Evolutionary conservation across 2,329 filamentous ascomycete genomes (phyloP).

Genomic region (Cytospora piceae): DNA sequence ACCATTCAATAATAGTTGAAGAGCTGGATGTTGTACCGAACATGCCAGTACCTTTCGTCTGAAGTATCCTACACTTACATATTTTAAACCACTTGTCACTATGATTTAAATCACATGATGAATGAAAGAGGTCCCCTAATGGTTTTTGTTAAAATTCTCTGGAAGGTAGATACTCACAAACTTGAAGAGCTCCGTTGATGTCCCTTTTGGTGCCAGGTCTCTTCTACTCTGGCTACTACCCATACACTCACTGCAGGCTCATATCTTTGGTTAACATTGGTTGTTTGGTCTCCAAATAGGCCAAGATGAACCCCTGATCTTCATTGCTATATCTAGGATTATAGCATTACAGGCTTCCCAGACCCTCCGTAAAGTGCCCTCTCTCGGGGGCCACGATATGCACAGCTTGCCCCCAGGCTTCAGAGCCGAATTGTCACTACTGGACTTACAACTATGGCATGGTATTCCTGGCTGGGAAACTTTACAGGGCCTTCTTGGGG

Average conservation of each 20-base stretch:
- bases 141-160: neutral
- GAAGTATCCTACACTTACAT: neutral
- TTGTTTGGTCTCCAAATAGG: too few relatives aligned
- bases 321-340: neutral
- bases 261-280: too few relatives aligned
- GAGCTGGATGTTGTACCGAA: neutral
- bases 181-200: neutral
- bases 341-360: too few relatives aligned
- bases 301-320: too few relatives aligned
- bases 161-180: neutral
- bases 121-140: neutral
- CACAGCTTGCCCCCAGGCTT: neutral
- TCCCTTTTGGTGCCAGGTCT: neutral
- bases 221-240: neutral
- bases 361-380: too few relatives aligned
- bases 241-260: neutral
- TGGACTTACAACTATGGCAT: neutral
- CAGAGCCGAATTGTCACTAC: neutral
- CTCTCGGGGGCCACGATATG: too few relatives aligned
- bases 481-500: neutral
- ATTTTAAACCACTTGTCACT: neutral
- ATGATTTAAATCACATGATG: neutral
- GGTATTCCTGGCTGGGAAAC: neutral
- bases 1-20: neutral
- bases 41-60: neutral